phyloP scores from a whole-genome alignment of 805 yeast species.

The Lipomyces mesembrius region DNA sequence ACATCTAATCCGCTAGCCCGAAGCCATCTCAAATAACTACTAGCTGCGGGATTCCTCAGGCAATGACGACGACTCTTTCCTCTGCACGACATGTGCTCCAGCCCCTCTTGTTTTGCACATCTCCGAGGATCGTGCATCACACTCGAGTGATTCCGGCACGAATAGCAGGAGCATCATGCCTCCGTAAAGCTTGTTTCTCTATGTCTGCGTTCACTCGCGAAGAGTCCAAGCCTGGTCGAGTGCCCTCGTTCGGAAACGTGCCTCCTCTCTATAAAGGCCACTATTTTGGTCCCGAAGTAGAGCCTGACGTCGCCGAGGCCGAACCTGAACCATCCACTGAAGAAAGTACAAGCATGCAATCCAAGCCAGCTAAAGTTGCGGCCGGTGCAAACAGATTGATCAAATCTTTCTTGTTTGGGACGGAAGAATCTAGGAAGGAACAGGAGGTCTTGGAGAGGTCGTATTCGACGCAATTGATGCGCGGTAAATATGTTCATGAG shows the following conservation, averaged over 20 bases:
- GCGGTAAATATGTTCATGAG: conserved; percentile 53
- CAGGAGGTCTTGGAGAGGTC: conserved; percentile 43
- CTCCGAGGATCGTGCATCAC: background rate
- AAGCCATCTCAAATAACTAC: background rate
- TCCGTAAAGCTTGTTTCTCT: background rate
- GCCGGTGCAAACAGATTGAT: conserved; percentile 38
- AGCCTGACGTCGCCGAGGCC: background rate
- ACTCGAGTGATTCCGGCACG: background rate
- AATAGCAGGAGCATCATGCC: background rate
- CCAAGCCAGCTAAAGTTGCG: background rate
- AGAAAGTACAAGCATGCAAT: background rate
- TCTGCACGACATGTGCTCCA: conserved; percentile 3
- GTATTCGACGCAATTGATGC: conserved; percentile 41
- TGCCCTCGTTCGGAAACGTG: conserved; percentile 35
- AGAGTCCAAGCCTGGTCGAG: conserved; percentile 11
- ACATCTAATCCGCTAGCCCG: background rate
- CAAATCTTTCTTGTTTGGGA: conserved; percentile 50
- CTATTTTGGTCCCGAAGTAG: conserved; percentile 19
- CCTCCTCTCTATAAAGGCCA: conserved; percentile 34
- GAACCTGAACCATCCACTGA: background rate
- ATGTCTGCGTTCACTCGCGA: background rate
- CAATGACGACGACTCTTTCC: background rate
- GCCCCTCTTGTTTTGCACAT: background rate
- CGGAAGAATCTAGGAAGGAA: conserved; percentile 45
- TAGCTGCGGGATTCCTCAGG: background rate